Conservation (phyloP, 169 alveolate species). For the Cryptosporidium sp. region DNA sequence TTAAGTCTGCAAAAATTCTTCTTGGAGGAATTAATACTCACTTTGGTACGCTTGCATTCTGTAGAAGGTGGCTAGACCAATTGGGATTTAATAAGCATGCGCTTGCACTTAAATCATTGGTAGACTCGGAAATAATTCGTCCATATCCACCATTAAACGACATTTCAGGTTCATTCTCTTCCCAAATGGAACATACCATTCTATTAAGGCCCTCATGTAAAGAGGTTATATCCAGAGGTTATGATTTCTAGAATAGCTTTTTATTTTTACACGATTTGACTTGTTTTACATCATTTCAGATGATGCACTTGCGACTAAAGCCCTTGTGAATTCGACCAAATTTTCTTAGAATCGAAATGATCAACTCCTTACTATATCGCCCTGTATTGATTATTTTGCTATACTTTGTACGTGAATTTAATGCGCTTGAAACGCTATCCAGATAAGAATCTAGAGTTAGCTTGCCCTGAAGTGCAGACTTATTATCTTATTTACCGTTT, state of each 20-base stretch:
- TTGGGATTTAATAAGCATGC: slow-evolving; percentile 94
- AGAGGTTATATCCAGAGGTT: slow-evolving; percentile 98
- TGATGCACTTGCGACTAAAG: not conserved
- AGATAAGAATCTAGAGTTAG: not conserved
- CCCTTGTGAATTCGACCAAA: not conserved
- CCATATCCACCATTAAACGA: slow-evolving; percentile 99
- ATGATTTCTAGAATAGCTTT: slow-evolving; percentile 90
- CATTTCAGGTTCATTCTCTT: slow-evolving; percentile 94
- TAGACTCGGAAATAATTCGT: slow-evolving; percentile 95
- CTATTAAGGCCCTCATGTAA: slow-evolving; percentile 97
- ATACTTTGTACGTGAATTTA: not conserved
- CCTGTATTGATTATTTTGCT: not conserved
- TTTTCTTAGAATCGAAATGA: not conserved
- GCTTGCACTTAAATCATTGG: slow-evolving; percentile 93
- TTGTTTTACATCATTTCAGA: not conserved
- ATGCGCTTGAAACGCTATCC: not conserved
- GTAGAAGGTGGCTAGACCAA: slow-evolving; percentile 98
- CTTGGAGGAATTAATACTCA: slow-evolving; percentile 92
- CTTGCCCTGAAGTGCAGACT: not conserved
- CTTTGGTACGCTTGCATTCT: slow-evolving; percentile 98
- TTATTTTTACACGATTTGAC: not conserved
- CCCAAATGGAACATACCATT: slow-evolving; percentile 99
- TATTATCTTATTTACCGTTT: not conserved
- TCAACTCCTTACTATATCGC: not conserved
- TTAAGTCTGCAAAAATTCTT: slow-evolving; percentile 92